Base-by-base conservation (phyloP, 805 yeast species). In the Starmera dryadoides region DNA sequence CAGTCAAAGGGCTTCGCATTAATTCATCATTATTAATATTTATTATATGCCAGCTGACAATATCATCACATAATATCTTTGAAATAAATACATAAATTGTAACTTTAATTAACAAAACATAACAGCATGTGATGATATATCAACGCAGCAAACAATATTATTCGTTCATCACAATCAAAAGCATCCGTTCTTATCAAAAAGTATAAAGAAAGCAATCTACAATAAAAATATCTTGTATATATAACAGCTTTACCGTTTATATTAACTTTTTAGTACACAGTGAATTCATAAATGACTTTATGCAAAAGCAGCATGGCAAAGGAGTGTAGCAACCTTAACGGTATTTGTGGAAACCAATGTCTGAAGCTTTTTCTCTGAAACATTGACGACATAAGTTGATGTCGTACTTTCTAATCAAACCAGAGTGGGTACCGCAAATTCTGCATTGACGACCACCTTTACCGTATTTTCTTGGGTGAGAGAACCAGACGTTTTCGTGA, bases 401-500 rank as follows among this genome's bases (percentile, higher is more conserved):
- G 68, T 95, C 98, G 93, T 93, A 93, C 81, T 93, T 93, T 87
- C 99, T 91, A 82, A 93, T 86, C 73, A 93, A 86, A 81, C 98
- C 98, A 62, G 86, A 73, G 89, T 91, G 97, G 74, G 98, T 86
- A 64, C 95, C 79, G 71, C 96, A 87, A 80, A 91, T 89, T 75
- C 98, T 93, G 81, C 98, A 93, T 79, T 86, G 93, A 80, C 99
- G 95, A 66, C 98, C 86, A 78, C 99, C 99, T 86, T 93, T 93
- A 76, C 98, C 98, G 88, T 79, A 91, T 77, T 85, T 89, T 86
- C 98, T 87, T 82, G 99, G 98, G 95, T 93, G 98, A 72, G 98
- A 89, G 83, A 75, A 93, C 99, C 99, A 93, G 82, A 91, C 95
- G 88, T 87, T 83, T 83, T 87, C 96, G 96, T 89, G 98, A 84